Base-by-base conservation (phyloP, 139 green algal genomes). In the Haematococcus lacustris region DNA sequence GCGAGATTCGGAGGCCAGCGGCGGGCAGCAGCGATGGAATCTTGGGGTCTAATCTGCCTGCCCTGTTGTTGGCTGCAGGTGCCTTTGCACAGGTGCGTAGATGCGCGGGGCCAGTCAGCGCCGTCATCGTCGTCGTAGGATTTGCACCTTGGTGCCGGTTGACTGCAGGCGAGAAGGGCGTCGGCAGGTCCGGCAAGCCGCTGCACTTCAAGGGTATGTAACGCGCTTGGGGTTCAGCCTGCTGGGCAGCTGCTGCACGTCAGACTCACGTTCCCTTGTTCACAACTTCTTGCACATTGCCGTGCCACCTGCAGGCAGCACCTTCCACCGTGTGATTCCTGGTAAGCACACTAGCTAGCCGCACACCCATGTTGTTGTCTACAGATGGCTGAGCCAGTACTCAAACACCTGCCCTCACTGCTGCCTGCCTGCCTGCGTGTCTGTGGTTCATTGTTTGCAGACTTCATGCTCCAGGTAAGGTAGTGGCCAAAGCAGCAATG, bases 181-280 rank as follows among this genome's bases (percentile, higher is more conserved):
- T 89, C 0, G 85, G 86, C 47, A 87, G 76, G 66, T 74, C 51
- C 2, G 95, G 95, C 53, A 97, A 96, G 85, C 87, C 89, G 1
- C 85, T 98, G 50, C 85, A 94, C 72, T 97, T 91, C 85, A 89
- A 88, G 76, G 82, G 74, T 47, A 77, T 50, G 38, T 57, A 25
- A 32, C 21, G 6, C 25, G n/a, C 38, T 59, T 37, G 9, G 9
- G 53, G 23, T 64, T 64, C 26, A 21, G 33, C 53, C 21, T 21
- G 4, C 4, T 64, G 23, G 53, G 30, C 4, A 32, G 26, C 33
- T 26, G 23, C 30, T 64, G 13, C 53, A 64, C 53, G 33, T 64
- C n/a, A n/a, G n/a, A 26, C 53, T 7, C 47, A 21, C 13, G 21
- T 57, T 13, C 47, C 47, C 21, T 57, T 57, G 13, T 57, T 21